These are phyloP conservation scores for Xylariaceae sp. DNA, from an alignment of 2,329 filamentous ascomycete species.

Conservation along the genomic window DNA sequence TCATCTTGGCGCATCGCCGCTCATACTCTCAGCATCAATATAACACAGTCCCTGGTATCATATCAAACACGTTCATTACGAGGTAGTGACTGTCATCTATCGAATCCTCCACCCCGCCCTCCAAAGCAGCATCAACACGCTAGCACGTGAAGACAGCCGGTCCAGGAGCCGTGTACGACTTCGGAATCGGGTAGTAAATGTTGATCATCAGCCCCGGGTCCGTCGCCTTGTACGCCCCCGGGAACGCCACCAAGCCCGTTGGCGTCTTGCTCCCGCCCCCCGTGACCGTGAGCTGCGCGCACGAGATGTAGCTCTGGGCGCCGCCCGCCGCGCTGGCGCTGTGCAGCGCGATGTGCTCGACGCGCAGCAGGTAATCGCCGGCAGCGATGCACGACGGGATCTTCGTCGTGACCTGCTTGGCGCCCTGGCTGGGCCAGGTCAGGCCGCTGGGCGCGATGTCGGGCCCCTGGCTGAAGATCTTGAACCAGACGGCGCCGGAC, in stretches of 20 bases:
- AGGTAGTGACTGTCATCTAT: too few species aligned
- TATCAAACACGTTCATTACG: too few species aligned
- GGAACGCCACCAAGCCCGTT: slow-evolving; percentile 34
- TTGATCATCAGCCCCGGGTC: slow-evolving; percentile 40
- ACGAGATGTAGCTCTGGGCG: slow-evolving; percentile 42
- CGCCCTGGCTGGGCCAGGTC: slow-evolving; percentile 37
- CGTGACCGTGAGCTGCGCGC: slow-evolving; percentile 34
- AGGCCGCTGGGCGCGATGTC: slow-evolving; percentile 31
- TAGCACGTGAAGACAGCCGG: slow-evolving; percentile 26
- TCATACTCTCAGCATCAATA: too few species aligned
- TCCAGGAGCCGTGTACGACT: slow-evolving; percentile 30
- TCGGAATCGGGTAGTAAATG: slow-evolving; percentile 39
- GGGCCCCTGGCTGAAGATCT: slow-evolving; percentile 40
- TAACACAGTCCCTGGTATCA: too few species aligned
- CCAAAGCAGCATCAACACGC: background rate
- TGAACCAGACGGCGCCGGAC: slow-evolving; percentile 36
- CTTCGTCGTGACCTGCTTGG: slow-evolving; percentile 32
- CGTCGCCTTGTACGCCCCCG: slow-evolving; percentile 35
- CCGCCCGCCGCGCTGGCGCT: slow-evolving; percentile 34
- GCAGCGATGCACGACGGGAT: slow-evolving; percentile 40
- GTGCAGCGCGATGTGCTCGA: slow-evolving; percentile 46
- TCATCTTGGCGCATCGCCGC: too few species aligned
- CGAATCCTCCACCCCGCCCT: background rate
- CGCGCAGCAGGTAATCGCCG: slow-evolving; percentile 46
- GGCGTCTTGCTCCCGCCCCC: slow-evolving; percentile 38